phyloP scores from a whole-genome alignment of 2,329 filamentous ascomycete species.

The Lasiodiplodia sp. region DNA sequence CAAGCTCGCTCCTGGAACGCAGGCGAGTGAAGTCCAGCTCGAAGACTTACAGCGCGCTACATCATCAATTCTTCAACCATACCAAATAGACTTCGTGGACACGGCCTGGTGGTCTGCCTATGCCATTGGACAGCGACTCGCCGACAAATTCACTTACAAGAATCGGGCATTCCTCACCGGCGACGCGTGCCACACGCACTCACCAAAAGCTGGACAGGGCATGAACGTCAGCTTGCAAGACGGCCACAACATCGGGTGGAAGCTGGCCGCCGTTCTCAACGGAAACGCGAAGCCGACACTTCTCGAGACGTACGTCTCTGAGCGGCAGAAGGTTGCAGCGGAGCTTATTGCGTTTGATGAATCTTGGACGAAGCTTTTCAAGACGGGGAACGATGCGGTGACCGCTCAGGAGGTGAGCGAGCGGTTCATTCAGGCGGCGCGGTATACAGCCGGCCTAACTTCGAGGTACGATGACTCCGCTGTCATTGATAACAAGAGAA shows the following conservation, averaged over 20 bases:
- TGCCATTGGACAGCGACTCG: conserved; percentile 74
- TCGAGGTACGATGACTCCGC: conserved; percentile 61
- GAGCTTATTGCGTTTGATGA: conserved; percentile 69
- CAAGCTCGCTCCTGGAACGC: conserved; percentile 58
- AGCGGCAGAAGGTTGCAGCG: conserved; percentile 55
- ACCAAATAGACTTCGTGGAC: conserved; percentile 39
- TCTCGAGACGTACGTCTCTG: conserved; percentile 67
- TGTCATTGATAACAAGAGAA: conserved; percentile 51
- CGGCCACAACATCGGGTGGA: conserved; percentile 66
- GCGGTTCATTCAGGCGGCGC: conserved; percentile 64
- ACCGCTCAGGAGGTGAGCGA: conserved; percentile 60
- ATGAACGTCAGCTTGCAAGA: conserved; percentile 70
- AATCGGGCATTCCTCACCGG: conserved; percentile 72
- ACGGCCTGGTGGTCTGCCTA: conserved; percentile 78
- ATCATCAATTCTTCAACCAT: conserved; percentile 57
- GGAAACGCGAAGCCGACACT: conserved; percentile 46
- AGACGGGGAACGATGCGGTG: conserved; percentile 42
- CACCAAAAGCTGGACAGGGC: conserved; percentile 74
- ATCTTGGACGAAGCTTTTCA: conserved; percentile 60
- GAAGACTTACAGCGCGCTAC: conserved; percentile 59
- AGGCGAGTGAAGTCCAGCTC: conserved; percentile 60
- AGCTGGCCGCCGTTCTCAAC: conserved; percentile 56
- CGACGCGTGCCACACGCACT: conserved; percentile 74
- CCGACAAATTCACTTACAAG: conserved; percentile 71
- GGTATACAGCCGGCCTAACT: conserved; percentile 68